A percentile compares a stretch with the other conserved stretches of the same genome.
Evolutionary conservation across 2,329 filamentous ascomycete genomes (phyloP).

Genomic region (Metarhizium anisopliae): DNA sequence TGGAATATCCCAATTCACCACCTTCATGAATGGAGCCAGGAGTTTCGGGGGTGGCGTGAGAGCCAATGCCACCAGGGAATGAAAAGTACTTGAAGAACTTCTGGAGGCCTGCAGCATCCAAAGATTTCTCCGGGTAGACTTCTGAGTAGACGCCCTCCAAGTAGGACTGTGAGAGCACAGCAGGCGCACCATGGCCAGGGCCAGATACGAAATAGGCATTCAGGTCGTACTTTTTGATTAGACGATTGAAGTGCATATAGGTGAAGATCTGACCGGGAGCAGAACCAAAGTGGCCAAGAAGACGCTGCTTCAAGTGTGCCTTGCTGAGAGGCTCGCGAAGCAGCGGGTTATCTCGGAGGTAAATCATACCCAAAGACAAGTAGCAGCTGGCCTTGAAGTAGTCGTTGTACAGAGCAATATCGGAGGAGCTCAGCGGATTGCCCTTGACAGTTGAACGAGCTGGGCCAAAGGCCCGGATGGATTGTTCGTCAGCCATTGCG

Average conservation of each 20-base stretch:
- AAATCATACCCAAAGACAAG: slow-evolving; percentile 72
- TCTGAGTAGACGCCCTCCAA: slow-evolving; percentile 71
- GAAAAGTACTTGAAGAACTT: slow-evolving; percentile 78
- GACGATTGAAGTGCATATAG: slow-evolving; percentile 72
- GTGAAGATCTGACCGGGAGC: slow-evolving; percentile 76
- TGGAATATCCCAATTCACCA: slow-evolving; percentile 72
- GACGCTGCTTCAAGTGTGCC: slow-evolving; percentile 63
- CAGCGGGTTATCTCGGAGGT: slow-evolving; percentile 64
- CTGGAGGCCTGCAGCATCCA: slow-evolving; percentile 59
- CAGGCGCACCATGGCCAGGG: slow-evolving; percentile 70
- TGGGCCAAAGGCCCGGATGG: slow-evolving; percentile 54
- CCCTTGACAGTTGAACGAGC: slow-evolving; percentile 57
- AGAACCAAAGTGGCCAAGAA: slow-evolving; percentile 72
- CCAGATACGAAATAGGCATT: slow-evolving; percentile 67
- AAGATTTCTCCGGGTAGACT: slow-evolving; percentile 65
- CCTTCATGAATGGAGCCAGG: slow-evolving; percentile 71
- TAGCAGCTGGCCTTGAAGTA: slow-evolving; percentile 71
- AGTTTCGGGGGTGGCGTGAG: slow-evolving; percentile 70
- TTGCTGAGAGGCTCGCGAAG: slow-evolving; percentile 59
- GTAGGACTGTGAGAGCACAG: slow-evolving; percentile 66
- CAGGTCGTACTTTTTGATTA: slow-evolving; percentile 73
- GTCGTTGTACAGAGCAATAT: slow-evolving; percentile 59
- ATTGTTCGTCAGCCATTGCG: slow-evolving; percentile 36
- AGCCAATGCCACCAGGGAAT: slow-evolving; percentile 70
- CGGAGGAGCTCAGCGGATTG: slow-evolving; percentile 53